Percentiles rank a stretch among this genome's conserved stretches.
Evolutionary conservation across 2,329 filamentous ascomycete genomes (phyloP).

Genomic region (Penicillium aurantiogriseum): DNA sequence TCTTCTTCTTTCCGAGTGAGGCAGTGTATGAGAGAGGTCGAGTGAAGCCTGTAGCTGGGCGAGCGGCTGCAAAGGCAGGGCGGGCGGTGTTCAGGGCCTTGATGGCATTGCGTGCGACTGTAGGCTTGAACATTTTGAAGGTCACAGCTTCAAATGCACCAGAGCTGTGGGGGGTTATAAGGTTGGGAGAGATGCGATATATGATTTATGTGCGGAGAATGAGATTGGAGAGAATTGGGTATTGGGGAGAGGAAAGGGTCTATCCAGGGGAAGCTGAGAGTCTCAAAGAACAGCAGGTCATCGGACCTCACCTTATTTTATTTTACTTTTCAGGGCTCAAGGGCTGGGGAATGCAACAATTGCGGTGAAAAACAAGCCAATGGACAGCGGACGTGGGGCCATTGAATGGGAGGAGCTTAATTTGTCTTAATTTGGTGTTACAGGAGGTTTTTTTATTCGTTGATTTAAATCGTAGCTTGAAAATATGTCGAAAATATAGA

Average conservation of each 20-base stretch:
- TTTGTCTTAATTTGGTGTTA: neutral
- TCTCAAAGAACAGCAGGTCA: neutral
- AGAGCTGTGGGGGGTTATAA: neutral
- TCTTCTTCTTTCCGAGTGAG: conserved; percentile 26
- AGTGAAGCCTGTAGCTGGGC: conserved; percentile 19
- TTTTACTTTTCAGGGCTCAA: neutral
- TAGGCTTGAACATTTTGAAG: conserved; percentile 31
- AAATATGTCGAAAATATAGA: neutral
- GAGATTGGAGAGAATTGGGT: neutral
- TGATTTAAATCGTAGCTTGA: neutral
- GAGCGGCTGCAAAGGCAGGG: conserved; percentile 5
- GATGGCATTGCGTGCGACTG: conserved; percentile 27
- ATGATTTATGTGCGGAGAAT: too few relatives aligned
- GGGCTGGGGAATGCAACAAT: conserved; percentile 10
- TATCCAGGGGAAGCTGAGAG: neutral
- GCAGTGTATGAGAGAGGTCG: conserved; percentile 34
- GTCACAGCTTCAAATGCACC: neutral
- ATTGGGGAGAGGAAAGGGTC: neutral
- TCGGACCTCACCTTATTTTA: neutral
- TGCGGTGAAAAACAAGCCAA: conserved; percentile 12
- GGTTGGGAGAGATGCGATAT: neutral
- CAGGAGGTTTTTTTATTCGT: neutral
- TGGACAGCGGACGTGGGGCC: neutral
- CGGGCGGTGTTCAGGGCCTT: conserved; percentile 21
- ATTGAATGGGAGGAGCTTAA: neutral